Base-by-base conservation (phyloP, 805 yeast species). In the Nakazawaea laoshanensis region DNA sequence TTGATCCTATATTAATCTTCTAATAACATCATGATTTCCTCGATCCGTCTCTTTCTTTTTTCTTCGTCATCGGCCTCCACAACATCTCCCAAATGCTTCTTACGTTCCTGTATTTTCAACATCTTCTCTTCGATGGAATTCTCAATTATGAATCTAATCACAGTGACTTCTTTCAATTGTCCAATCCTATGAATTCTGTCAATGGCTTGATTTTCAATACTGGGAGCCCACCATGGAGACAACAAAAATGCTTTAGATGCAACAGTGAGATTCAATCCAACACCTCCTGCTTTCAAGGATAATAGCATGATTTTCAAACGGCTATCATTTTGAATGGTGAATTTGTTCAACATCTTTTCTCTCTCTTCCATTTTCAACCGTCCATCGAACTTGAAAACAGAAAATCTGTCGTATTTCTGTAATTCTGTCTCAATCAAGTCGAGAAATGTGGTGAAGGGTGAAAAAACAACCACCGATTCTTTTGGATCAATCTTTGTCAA, bases 141-240 rank as follows among this genome's bases (percentile, higher is more conserved):
- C 43, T 78, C 78, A 56, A 88, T 76, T 27, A 88, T 85, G 47
- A 88, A 88, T 38, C 96, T 58, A 2, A 74, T 63, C 19, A 88
- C 87, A 40, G 70, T 73, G 10, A 89, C 96, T 26, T 66, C 67
- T 17, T 65, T 70, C 8, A 61, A 60, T 50, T 88, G 97, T 0
- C 97, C 96, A 49, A 89, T 83, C 44, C 97, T 68, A 49, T 88
- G 96, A 12, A 89, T 70, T 46, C 97, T 55, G 55, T 87, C 95
- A 39, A 87, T 83, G 0, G 95, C 95, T 52, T 86, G 96, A 32
- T 83, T 85, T 47, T 86, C 95, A 34, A 80, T 74, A 30, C 94
- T 84, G 29, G 85, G 94, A 19, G 92, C 83, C 96, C 96, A 88
- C 92, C 95, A 88, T 0, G 96, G 96, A 48, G 88, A 96, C 85